Evolutionary conservation across 768 basidiomycete species (phyloP).

Genomic region (Paxillus rubicundulus): DNA sequence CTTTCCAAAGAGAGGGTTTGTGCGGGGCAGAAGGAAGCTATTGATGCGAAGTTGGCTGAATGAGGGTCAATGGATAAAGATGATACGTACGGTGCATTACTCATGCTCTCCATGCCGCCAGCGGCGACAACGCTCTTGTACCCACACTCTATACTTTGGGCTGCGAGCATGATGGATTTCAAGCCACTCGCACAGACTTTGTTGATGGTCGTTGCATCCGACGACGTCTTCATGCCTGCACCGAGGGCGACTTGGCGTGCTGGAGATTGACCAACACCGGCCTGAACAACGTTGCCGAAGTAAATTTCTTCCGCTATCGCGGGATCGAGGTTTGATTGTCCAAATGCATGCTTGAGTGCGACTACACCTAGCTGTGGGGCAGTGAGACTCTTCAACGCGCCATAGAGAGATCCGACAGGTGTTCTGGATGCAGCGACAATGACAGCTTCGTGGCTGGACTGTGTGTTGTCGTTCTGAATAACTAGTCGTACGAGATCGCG

Average conservation of each 20-base stretch:
- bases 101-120: slow-evolving; percentile 99
- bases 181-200: slow-evolving; percentile 99
- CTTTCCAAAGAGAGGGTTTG: slow-evolving; percentile 85
- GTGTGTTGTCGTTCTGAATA: slow-evolving; percentile 1
- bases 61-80: slow-evolving; percentile 1
- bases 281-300: slow-evolving; percentile 97
- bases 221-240: slow-evolving; percentile 77
- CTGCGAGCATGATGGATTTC: slow-evolving; percentile 92
- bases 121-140: slow-evolving; percentile 85
- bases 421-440: slow-evolving; percentile 94
- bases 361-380: slow-evolving; percentile 88
- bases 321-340: slow-evolving; percentile 76
- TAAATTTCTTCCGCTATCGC: slow-evolving; percentile 90
- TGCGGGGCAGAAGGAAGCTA: slow-evolving; percentile 80
- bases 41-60: background rate
- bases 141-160: slow-evolving; percentile 86
- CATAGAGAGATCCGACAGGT: slow-evolving; percentile 91
- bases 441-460: slow-evolving; percentile 73
- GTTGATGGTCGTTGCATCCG: slow-evolving; percentile 98
- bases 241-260: slow-evolving; percentile 94
- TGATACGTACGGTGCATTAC: slow-evolving; percentile 86
- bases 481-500: background rate
- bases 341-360: slow-evolving; percentile 89
- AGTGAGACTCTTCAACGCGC: slow-evolving; percentile 80
- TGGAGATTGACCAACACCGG: slow-evolving; percentile 96